Conservation (phyloP, 2,329 filamentous ascomycete genomes). For the Metarhizium album region DNA sequence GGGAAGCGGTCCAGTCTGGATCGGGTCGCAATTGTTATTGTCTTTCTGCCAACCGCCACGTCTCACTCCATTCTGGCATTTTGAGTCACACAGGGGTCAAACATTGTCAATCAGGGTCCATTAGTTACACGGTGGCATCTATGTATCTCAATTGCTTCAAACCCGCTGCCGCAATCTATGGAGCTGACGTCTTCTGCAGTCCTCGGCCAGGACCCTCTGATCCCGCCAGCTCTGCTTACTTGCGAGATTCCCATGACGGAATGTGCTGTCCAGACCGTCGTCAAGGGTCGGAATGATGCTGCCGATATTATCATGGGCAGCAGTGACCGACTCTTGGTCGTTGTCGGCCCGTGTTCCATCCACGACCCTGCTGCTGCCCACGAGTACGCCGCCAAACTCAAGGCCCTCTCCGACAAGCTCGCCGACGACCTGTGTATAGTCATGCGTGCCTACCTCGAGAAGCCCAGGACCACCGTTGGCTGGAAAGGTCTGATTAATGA, state of each 20-base stretch:
- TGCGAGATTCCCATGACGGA: constrained; percentile 68
- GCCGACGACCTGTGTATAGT: constrained; percentile 78
- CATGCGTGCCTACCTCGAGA: constrained; percentile 98
- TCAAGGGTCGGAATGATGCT: constrained; percentile 58
- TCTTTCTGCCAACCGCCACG: not conserved
- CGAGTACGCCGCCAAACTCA: constrained; percentile 77
- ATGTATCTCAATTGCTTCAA: not conserved
- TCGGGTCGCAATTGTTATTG: not conserved
- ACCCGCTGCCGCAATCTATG: not conserved
- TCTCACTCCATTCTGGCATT: not conserved
- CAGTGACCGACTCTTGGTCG: constrained; percentile 81
- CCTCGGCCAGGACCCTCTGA: constrained; percentile 86
- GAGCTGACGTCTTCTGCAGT: constrained; percentile 42
- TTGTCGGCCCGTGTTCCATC: constrained; percentile 93
- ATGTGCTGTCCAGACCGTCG: constrained; percentile 53
- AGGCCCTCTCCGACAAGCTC: constrained; percentile 67
- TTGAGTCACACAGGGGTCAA: not conserved
- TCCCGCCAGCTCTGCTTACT: constrained; percentile 77
- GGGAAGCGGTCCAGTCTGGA: not conserved
- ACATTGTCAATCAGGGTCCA: not conserved
- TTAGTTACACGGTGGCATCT: not conserved
- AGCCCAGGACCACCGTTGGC: constrained; percentile 93
- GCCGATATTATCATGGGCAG: constrained; percentile 68
- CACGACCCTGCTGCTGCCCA: constrained; percentile 83
- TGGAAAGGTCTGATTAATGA: constrained; percentile 99